Evolutionary conservation across 441 rosid genomes (phyloP).

Genomic region (Macaranga tanarius): DNA sequence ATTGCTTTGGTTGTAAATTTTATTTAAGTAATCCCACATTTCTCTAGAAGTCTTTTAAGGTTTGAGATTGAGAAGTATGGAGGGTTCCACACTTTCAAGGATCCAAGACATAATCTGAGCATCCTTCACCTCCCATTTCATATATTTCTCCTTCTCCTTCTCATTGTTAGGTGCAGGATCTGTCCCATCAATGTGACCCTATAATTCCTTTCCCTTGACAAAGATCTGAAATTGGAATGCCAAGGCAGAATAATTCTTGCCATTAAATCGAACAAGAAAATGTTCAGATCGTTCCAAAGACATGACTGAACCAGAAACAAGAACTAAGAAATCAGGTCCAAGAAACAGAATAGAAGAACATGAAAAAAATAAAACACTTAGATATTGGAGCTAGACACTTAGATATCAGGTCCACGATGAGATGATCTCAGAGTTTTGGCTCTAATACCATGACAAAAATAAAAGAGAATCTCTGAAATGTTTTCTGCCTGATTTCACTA

Average conservation of each 20-base stretch:
- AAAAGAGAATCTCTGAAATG: neutral
- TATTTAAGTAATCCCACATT: conserved; percentile 8
- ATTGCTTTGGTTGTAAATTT: conserved; percentile 8
- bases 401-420: neutral
- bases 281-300: neutral
- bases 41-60: conserved; percentile 5
- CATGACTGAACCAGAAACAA: conserved; percentile 4
- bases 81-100: neutral
- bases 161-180: neutral
- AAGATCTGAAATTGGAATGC: conserved; percentile 27
- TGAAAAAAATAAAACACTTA: neutral
- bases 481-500: neutral
- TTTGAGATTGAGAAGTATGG: conserved; percentile 10
- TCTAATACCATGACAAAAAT: conserved; percentile 20
- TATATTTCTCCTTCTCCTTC: neutral
- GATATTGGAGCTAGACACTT: neutral
- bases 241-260: conserved; percentile 22
- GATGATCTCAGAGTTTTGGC: neutral
- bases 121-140: conserved; percentile 16
- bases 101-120: too few relatives aligned
- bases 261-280: neutral
- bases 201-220: too few relatives aligned
- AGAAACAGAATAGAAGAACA: neutral
- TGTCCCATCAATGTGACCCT: neutral
- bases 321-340: neutral